phyloP scores from a whole-genome alignment of 805 yeast genomes.

The Ogataea allantospora region DNA sequence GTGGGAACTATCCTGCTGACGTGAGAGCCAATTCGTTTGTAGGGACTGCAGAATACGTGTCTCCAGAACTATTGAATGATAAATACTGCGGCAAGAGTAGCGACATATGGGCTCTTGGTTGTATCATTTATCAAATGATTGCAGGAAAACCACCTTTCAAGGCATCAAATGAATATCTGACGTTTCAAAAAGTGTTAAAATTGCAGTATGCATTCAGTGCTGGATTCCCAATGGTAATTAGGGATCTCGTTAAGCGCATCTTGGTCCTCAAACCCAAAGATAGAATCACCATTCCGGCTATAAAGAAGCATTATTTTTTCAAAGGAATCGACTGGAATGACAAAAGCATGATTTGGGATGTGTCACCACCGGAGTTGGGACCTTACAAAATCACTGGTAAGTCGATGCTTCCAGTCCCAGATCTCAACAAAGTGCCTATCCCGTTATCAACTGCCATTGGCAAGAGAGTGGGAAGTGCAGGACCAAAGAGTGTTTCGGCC shows the following conservation, averaged over 20 bases:
- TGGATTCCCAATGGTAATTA: constrained; percentile 69
- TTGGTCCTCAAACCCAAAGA: constrained; percentile 62
- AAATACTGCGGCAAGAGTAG: constrained; percentile 64
- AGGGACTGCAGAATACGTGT: constrained; percentile 83
- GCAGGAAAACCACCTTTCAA: constrained; percentile 77
- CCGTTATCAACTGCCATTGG: constrained; percentile 13
- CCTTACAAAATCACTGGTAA: constrained; percentile 75
- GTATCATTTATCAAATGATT: constrained; percentile 59
- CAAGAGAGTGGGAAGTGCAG: constrained; percentile 7
- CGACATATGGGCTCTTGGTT: constrained; percentile 63
- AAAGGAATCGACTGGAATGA: constrained; percentile 53
- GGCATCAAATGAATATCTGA: constrained; percentile 77
- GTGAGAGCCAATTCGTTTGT: constrained; percentile 77
- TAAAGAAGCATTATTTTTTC: constrained; percentile 66
- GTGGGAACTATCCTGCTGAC: constrained; percentile 61
- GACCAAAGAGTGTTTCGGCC: constrained; percentile 12
- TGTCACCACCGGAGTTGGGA: constrained; percentile 59
- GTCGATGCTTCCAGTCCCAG: constrained; percentile 76
- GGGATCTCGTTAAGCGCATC: constrained; percentile 72
- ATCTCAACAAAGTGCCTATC: constrained; percentile 32
- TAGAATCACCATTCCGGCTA: constrained; percentile 54
- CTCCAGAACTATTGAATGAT: constrained; percentile 75
- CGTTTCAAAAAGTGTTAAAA: constrained; percentile 79
- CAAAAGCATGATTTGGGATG: constrained; percentile 55
- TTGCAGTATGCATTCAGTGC: constrained; percentile 81